Evolutionary conservation across 768 basidiomycete genomes (phyloP).

Genomic region (Saitozyma podzolica): DNA sequence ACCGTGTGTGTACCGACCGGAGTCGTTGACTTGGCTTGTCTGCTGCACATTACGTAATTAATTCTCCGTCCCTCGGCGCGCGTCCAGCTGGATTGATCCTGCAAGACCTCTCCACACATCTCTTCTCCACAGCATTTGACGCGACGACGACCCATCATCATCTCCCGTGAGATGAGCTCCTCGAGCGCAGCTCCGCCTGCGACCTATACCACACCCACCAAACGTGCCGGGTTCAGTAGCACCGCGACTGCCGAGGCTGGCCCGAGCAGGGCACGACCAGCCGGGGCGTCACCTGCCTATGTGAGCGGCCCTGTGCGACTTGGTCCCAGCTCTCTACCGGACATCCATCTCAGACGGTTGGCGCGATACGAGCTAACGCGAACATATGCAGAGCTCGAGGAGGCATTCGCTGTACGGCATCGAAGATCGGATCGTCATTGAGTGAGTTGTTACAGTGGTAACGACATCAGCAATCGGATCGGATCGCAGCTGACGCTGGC

Average conservation of each 20-base stretch:
- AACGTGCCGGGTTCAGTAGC: slow-evolving; percentile 26
- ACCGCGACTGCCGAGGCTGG: slow-evolving; percentile 33
- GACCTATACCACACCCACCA: slow-evolving; percentile 34
- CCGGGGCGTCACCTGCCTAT: slow-evolving; percentile 46
- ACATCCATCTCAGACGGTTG: background rate
- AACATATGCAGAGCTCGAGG: slow-evolving; percentile 50
- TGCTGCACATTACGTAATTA: background rate
- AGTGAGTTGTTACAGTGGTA: slow-evolving; percentile 51
- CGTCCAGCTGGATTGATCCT: no score
- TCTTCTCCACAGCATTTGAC: background rate
- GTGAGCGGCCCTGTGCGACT: slow-evolving; percentile 18
- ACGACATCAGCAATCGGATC: background rate
- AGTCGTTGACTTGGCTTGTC: no score
- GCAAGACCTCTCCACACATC: no score
- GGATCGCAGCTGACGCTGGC: background rate
- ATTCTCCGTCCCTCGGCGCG: background rate
- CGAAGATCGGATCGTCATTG: slow-evolving; percentile 92
- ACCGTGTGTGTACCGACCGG: no score
- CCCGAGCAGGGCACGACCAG: slow-evolving; percentile 36
- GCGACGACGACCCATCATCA: background rate
- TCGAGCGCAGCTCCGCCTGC: background rate
- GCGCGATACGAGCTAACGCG: background rate
- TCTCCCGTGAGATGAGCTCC: background rate
- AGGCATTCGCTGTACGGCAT: slow-evolving; percentile 94
- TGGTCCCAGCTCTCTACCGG: background rate